Percentiles rank a stretch among this genome's conserved stretches.
Conservation (phyloP, 1,139 yeast genomes). For the Fermentozyma sake region DNA sequence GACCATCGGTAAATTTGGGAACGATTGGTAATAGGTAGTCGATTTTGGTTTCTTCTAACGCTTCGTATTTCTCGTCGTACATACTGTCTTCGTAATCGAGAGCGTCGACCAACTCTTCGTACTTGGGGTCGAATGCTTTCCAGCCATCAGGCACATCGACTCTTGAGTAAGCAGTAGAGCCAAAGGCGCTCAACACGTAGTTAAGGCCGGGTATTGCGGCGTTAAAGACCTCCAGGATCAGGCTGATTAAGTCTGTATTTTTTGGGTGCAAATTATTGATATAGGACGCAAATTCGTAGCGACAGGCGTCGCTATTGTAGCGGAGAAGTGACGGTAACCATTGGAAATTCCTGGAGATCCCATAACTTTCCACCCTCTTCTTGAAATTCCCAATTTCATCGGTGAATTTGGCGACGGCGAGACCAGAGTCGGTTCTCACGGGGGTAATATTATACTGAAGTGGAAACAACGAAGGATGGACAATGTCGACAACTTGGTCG, state of each 20-base stretch:
- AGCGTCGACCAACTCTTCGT: constrained; percentile 4
- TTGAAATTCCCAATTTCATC: constrained; percentile 14
- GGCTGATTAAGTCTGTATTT: constrained; percentile 19
- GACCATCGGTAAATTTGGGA: constrained; percentile 14
- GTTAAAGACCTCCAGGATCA: constrained; percentile 28
- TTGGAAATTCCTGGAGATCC: constrained; percentile 23
- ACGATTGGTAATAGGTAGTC: constrained; percentile 13
- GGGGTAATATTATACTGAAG: constrained; percentile 33
- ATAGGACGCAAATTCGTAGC: constrained; percentile 24
- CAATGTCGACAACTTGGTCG: constrained; percentile 35
- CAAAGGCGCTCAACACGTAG: constrained; percentile 20
- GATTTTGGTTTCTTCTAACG: constrained; percentile 7
- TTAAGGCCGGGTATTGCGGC: constrained; percentile 28
- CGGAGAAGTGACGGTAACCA: constrained; percentile 28
- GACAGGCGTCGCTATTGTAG: constrained; percentile 7
- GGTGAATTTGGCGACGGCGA: constrained; percentile 9
- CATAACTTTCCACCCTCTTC: constrained; percentile 13
- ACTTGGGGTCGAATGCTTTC: constrained; percentile 16
- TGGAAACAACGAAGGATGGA: constrained; percentile 42
- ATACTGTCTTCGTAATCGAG: constrained; percentile 6
- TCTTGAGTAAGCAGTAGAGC: constrained; percentile 16
- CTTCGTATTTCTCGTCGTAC: constrained; percentile 4
- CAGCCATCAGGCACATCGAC: constrained; percentile 11
- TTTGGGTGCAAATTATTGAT: constrained; percentile 40
- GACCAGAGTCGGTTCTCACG: constrained; percentile 8